phyloP scores from a whole-genome alignment of 441 rosid species.

The Gossypium trilobum region DNA sequence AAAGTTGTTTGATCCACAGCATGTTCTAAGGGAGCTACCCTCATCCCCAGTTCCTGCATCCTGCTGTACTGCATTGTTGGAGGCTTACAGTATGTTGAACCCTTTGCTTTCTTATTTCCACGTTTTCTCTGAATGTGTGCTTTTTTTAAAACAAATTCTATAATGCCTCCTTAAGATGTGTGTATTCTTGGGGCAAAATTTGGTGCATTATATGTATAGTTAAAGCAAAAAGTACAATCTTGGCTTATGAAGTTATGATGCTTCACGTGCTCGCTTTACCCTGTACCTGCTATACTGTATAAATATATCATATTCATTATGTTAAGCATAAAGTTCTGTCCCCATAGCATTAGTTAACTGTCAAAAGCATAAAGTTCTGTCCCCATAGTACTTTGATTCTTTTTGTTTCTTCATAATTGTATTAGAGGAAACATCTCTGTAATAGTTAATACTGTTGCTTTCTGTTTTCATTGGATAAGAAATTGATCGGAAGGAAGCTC shows the following conservation, averaged over 20 bases:
- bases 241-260: neutral
- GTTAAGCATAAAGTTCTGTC: too few relatives aligned
- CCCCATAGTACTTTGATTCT: too few relatives aligned
- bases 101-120: constrained; percentile 3
- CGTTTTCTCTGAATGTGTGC: neutral
- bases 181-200: neutral
- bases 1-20: constrained; percentile 44
- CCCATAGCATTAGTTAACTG: too few relatives aligned
- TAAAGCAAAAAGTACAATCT: neutral
- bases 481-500: constrained; percentile 83
- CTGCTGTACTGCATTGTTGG: constrained; percentile 90
- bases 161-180: neutral
- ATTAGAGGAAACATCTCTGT: neutral
- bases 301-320: neutral
- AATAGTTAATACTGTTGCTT: constrained; percentile 16
- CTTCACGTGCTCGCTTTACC: neutral
- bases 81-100: constrained; percentile 73
- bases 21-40: constrained; percentile 91
- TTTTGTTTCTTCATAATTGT: too few relatives aligned
- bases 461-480: constrained; percentile 39
- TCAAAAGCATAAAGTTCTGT: too few relatives aligned
- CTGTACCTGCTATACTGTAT: neutral
- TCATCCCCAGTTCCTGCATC: constrained; percentile 96
- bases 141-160: neutral
- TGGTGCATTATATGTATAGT: neutral